These are phyloP conservation scores for Basidiobolus heterosporus DNA, from an alignment of 371 early-diverging fungal species.

Conservation along the genomic window DNA sequence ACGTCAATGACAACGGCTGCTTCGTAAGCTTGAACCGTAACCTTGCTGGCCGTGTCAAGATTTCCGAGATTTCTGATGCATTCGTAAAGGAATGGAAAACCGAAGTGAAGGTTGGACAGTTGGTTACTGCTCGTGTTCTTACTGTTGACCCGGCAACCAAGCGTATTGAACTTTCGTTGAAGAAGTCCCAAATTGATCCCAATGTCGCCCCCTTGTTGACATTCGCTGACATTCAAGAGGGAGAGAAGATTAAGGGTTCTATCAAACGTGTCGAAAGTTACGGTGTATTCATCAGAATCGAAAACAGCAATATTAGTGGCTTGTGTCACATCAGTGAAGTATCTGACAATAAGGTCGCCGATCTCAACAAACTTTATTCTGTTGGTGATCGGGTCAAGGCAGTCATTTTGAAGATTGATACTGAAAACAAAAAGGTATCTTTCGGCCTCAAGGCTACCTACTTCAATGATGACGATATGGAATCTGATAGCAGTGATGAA, in stretches of 20 bases:
- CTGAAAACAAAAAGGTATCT: constrained; percentile 35
- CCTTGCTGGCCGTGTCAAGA: constrained; percentile 61
- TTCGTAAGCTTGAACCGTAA: constrained; percentile 53
- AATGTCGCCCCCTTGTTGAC: constrained; percentile 5
- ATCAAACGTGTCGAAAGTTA: constrained; percentile 40
- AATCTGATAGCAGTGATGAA: constrained; percentile 18
- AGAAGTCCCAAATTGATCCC: constrained; percentile 8
- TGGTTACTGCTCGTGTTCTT: constrained; percentile 50
- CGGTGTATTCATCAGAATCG: constrained; percentile 55
- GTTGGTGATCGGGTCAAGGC: constrained; percentile 60
- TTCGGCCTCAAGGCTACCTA: constrained; percentile 64
- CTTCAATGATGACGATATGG: constrained; percentile 35
- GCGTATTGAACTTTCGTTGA: constrained; percentile 43
- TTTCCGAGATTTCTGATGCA: constrained; percentile 69
- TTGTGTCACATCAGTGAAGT: constrained; percentile 75
- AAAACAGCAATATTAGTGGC: constrained; percentile 42
- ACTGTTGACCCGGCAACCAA: constrained; percentile 29
- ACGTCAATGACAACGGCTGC: constrained; percentile 49
- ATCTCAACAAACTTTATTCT: constrained; percentile 53
- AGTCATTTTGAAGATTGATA: constrained; percentile 41
- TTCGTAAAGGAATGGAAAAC: constrained; percentile 70
- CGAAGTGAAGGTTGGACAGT: constrained; percentile 52
- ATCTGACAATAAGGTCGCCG: constrained; percentile 69
- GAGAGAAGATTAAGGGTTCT: constrained; percentile 47
- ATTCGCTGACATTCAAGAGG: constrained; percentile 30